Evolutionary conservation across 352 stramenopile genomes (phyloP).

Genomic region (Phytophthora crassamura): DNA sequence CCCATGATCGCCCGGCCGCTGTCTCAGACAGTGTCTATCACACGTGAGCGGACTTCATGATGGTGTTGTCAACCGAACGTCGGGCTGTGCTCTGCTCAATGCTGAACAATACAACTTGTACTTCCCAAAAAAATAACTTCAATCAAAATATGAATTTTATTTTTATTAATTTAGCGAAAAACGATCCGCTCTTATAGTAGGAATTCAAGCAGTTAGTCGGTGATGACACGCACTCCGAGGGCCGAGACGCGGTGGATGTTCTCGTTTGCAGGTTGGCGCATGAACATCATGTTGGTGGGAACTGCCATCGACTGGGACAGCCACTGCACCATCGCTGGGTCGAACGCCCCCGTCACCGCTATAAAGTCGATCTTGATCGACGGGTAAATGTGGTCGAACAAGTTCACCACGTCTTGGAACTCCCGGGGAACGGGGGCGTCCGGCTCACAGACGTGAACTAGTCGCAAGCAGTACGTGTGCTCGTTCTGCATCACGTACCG

Average conservation of each 20-base stretch:
- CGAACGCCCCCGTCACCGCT: constrained; percentile 70
- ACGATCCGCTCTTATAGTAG: neutral
- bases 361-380: constrained; percentile 91
- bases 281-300: constrained; percentile 92
- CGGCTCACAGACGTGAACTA: constrained; percentile 76
- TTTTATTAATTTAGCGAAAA: neutral
- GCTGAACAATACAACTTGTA: no score
- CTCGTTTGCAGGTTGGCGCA: constrained; percentile 78
- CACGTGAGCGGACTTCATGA: neutral
- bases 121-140: no score
- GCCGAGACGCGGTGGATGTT: constrained; percentile 82
- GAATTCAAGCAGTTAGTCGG: constrained; percentile 35
- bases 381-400: constrained; percentile 93
- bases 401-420: constrained; percentile 62
- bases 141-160: neutral
- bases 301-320: constrained; percentile 73
- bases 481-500: constrained; percentile 91
- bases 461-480: constrained; percentile 87
- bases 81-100: no score
- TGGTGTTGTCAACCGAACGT: constrained; percentile 15
- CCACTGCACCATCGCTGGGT: constrained; percentile 85
- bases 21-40: no score
- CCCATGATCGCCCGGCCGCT: constrained; percentile 12
- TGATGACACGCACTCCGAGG: constrained; percentile 84
- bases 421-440: constrained; percentile 38